Evolutionary conservation across 2,329 filamentous ascomycete genomes (phyloP).

Genomic region (Alternaria arbusti): DNA sequence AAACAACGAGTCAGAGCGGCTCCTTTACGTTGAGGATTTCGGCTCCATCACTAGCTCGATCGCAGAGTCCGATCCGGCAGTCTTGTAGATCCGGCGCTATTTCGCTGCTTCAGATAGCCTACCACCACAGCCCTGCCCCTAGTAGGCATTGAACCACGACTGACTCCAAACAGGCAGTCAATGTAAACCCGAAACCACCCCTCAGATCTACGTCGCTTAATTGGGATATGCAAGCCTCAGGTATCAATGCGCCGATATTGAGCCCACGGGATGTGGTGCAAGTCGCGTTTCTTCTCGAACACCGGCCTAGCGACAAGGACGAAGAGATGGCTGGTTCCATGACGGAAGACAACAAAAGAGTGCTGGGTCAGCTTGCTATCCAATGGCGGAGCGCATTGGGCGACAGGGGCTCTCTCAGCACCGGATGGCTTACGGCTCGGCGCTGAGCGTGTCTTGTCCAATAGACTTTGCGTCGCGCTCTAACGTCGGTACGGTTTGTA

Average conservation of each 20-base stretch:
- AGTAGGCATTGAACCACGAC: slow-evolving; percentile 9
- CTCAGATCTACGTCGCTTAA: slow-evolving; percentile 62
- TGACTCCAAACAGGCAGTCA: slow-evolving; percentile 43
- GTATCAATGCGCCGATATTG: slow-evolving; percentile 55
- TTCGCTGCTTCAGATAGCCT: slow-evolving; percentile 9
- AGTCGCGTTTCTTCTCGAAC: slow-evolving; percentile 67
- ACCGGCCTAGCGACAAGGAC: slow-evolving; percentile 56
- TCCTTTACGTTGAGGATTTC: slow-evolving; percentile 7
- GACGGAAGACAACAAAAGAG: slow-evolving; percentile 56
- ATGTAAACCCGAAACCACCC: slow-evolving; percentile 58
- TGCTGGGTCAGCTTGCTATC: slow-evolving; percentile 82
- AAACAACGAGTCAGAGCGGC: slow-evolving; percentile 9
- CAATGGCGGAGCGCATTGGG: slow-evolving; percentile 92
- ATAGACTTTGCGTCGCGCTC: slow-evolving; percentile 7
- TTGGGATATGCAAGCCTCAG: slow-evolving; percentile 56
- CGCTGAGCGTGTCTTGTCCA: slow-evolving; percentile 28
- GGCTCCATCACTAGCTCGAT: slow-evolving; percentile 14
- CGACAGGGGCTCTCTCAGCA: slow-evolving; percentile 84
- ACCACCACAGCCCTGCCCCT: slow-evolving; percentile 12
- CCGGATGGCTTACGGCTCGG: slow-evolving; percentile 70
- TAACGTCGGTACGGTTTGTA: not conserved
- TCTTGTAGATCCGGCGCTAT: slow-evolving; percentile 18
- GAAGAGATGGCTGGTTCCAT: slow-evolving; percentile 46
- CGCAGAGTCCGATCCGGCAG: slow-evolving; percentile 17
- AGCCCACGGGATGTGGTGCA: slow-evolving; percentile 69